A percentile compares a stretch with the other conserved stretches of the same genome.
Evolutionary conservation across 202 grass and related monocot genomes (phyloP).

Genomic region (Schoenoplectus triqueter): DNA sequence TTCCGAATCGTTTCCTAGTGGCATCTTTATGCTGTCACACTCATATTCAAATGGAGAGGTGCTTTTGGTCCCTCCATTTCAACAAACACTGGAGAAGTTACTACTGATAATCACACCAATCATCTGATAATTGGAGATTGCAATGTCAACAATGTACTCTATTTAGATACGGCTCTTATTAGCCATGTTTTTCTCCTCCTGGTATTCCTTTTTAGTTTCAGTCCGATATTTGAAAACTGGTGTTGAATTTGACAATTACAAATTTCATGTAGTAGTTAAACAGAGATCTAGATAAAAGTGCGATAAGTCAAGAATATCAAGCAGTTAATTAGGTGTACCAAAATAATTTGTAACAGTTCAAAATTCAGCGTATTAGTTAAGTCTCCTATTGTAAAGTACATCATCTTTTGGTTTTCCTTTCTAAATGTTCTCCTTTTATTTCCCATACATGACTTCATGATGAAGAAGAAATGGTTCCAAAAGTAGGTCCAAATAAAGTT

Average conservation of each 20-base stretch:
- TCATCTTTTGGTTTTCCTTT: constrained; percentile 21
- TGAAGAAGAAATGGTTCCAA: constrained; percentile 25
- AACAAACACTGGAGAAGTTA: not conserved
- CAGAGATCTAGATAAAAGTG: not conserved
- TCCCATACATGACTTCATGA: constrained; percentile 18
- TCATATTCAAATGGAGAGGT: not conserved
- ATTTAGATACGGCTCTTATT: not conserved
- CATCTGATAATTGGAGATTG: constrained; percentile 5
- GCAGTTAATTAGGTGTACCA: constrained; percentile 34
- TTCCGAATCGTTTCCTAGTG: not conserved
- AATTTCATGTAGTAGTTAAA: constrained; percentile 17
- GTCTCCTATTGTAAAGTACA: constrained; percentile 3
- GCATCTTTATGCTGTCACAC: constrained; percentile 19
- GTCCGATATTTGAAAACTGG: not conserved
- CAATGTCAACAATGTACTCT: not conserved
- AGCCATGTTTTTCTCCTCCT: not conserved
- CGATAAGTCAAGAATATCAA: constrained; percentile 10
- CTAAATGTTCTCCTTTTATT: constrained; percentile 28
- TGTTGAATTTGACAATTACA: not conserved
- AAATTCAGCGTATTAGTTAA: constrained; percentile 7
- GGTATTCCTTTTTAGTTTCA: not conserved
- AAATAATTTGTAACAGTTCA: not conserved
- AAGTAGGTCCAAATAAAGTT: not conserved
- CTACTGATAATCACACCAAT: not conserved
- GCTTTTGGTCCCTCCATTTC: not conserved